phyloP scores from a whole-genome alignment of 768 basidiomycete genomes.

The Artomyces pyxidatus region DNA sequence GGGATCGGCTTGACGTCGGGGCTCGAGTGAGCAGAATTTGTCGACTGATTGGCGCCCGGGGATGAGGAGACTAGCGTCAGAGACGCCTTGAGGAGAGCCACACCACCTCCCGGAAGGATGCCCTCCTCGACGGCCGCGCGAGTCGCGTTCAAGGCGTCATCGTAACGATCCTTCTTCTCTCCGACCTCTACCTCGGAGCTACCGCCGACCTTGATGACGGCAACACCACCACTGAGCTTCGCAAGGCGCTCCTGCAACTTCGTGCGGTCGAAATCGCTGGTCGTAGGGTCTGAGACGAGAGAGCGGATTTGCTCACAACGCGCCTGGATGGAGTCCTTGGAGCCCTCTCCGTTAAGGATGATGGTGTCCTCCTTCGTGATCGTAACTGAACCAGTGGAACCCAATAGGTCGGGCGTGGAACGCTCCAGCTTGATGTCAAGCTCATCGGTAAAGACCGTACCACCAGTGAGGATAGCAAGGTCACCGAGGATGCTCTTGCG shows the following conservation, averaged over 20 bases:
- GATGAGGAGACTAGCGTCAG: conserved; percentile 50
- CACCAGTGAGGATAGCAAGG: conserved; percentile 93
- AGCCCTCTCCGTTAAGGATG: conserved; percentile 87
- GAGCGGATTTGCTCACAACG: conserved; percentile 95
- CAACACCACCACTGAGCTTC: conserved; percentile 93
- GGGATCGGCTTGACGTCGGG: conserved; percentile 59
- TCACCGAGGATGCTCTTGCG: conserved; percentile 97
- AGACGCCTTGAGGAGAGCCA: conserved; percentile 83
- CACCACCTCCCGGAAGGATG: conserved; percentile 94
- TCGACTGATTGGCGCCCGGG: conserved; percentile 19
- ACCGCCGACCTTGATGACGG: conserved; percentile 97
- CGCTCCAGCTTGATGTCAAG: conserved; percentile 96
- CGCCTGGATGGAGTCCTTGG: conserved; percentile 82
- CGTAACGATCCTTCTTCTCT: conserved; percentile 99
- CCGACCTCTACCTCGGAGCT: conserved; percentile 91
- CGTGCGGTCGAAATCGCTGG: conserved; percentile 87
- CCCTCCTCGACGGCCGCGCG: conserved; percentile 98
- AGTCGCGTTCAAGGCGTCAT: conserved; percentile 96
- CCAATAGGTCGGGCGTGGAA: conserved; percentile 81
- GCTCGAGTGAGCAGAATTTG: conserved; percentile 28
- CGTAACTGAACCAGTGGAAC: conserved; percentile 83
- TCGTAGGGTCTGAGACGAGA: conserved; percentile 72
- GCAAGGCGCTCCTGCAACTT: conserved; percentile 97
- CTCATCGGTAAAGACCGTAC: conserved; percentile 89
- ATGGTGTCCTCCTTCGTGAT: conserved; percentile 99